phyloP scores from a whole-genome alignment of 2,329 filamentous ascomycete species.

The Biscogniauxia sp. region DNA sequence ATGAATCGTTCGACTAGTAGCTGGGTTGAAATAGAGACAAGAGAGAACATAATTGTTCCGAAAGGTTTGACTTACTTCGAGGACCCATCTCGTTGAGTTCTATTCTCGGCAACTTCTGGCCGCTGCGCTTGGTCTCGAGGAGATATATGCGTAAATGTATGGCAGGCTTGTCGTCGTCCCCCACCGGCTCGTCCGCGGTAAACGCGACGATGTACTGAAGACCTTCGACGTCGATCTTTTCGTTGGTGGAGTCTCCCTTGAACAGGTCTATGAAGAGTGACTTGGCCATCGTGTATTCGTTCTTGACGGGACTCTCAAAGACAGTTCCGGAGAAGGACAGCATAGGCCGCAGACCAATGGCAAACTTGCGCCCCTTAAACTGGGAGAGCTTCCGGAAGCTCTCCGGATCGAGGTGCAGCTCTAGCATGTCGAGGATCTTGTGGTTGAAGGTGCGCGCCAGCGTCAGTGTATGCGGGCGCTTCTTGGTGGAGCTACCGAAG shows the following conservation, averaged over 20 bases:
- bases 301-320: conserved; percentile 77
- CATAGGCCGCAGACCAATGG: conserved; percentile 83
- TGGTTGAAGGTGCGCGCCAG: conserved; percentile 78
- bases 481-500: conserved; percentile 86
- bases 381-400: conserved; percentile 67
- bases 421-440: conserved; percentile 92
- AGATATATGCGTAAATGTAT: conserved; percentile 78
- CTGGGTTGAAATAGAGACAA: neutral
- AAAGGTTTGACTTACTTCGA: conserved; percentile 52
- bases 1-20: too few relatives aligned
- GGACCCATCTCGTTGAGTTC: conserved; percentile 96
- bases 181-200: conserved; percentile 64
- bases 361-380: conserved; percentile 74
- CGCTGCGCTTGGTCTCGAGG: conserved; percentile 80
- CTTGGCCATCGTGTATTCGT: conserved; percentile 83
- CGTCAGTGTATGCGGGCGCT: conserved; percentile 87
- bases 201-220: conserved; percentile 87
- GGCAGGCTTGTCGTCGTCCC: conserved; percentile 49
- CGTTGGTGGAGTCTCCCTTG: conserved; percentile 69
- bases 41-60: neutral
- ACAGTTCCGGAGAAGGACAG: conserved; percentile 85
- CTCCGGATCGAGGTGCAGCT: conserved; percentile 77
- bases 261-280: conserved; percentile 88
- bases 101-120: conserved; percentile 82
- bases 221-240: conserved; percentile 91